Evolutionary conservation across 1,139 yeast genomes (phyloP).

Genomic region (Lodderomyces beijingensis): DNA sequence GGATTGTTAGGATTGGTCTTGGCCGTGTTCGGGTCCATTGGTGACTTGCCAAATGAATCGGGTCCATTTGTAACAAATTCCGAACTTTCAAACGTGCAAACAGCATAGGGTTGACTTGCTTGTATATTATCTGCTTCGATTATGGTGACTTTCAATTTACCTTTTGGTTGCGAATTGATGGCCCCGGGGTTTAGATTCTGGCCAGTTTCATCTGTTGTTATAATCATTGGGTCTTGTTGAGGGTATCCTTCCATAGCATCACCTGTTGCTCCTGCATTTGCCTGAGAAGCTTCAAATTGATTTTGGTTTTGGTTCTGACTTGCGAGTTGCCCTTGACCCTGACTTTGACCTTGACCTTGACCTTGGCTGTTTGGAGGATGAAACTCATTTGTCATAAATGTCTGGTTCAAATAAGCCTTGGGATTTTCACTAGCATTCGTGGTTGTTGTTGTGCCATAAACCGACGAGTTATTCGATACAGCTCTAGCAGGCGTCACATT

Average conservation of each 20-base stretch:
- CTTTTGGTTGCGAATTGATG: slow-evolving; percentile 51
- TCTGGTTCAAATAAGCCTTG: slow-evolving; percentile 24
- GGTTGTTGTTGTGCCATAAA: slow-evolving; percentile 53
- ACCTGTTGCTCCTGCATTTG: slow-evolving; percentile 10
- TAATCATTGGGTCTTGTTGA: slow-evolving; percentile 29
- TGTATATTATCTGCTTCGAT: slow-evolving; percentile 65
- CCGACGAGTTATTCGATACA: slow-evolving; percentile 55
- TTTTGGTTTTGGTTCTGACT: slow-evolving; percentile 5
- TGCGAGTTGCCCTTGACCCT: slow-evolving; percentile 2
- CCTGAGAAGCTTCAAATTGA: slow-evolving; percentile 11
- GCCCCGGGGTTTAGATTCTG: slow-evolving; percentile 17
- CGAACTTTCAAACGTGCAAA: slow-evolving; percentile 88
- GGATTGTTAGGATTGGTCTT: slow-evolving; percentile 4
- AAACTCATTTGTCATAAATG: slow-evolving; percentile 16
- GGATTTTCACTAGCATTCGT: slow-evolving; percentile 17
- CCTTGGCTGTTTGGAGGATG: slow-evolving; percentile 10
- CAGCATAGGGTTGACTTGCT: slow-evolving; percentile 78
- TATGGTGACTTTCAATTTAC: slow-evolving; percentile 76
- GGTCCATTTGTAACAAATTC: slow-evolving; percentile 87
- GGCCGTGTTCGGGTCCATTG: slow-evolving; percentile 27
- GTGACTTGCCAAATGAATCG: slow-evolving; percentile 50
- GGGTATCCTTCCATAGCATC: slow-evolving; percentile 14
- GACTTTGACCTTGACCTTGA: slow-evolving; percentile 8
- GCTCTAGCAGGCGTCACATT: slow-evolving; percentile 46
- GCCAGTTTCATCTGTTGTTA: slow-evolving; percentile 46